phyloP scores from a whole-genome alignment of 495 filamentous ascomycete species.

The Viridothelium virens region DNA sequence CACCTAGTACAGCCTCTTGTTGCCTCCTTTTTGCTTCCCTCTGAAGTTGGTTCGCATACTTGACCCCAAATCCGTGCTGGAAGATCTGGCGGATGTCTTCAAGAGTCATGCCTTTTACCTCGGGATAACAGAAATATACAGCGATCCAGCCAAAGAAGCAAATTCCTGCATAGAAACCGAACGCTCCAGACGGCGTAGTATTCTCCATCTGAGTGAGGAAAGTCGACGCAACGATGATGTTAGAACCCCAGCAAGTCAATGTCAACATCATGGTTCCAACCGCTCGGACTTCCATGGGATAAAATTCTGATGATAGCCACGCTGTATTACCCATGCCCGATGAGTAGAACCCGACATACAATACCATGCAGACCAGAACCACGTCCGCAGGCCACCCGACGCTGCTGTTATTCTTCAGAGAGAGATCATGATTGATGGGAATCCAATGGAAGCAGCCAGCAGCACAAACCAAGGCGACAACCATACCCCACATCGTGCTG shows the following conservation, averaged over 20 bases:
- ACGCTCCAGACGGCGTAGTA: conserved; percentile 44
- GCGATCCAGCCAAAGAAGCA: conserved; percentile 42
- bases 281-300: conserved; percentile 47
- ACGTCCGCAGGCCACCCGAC: conserved; percentile 38
- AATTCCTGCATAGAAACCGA: conserved; percentile 47
- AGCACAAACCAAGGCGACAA: neutral
- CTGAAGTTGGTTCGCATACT: conserved; percentile 35
- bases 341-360: conserved; percentile 43
- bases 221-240: conserved; percentile 47
- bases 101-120: conserved; percentile 43
- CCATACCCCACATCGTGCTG: conserved; percentile 41
- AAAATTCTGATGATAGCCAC: conserved; percentile 47
- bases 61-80: conserved; percentile 42
- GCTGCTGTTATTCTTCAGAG: conserved; percentile 20
- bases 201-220: conserved; percentile 46
- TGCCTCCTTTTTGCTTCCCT: conserved; percentile 30
- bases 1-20: neutral
- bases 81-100: conserved; percentile 47
- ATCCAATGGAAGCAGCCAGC: conserved; percentile 43
- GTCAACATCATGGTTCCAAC: conserved; percentile 48
- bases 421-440: conserved; percentile 38
- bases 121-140: conserved; percentile 46
- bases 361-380: conserved; percentile 42
- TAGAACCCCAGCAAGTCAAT: conserved; percentile 44
- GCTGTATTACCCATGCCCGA: conserved; percentile 44